Base-by-base conservation (phyloP, 352 stramenopile species). In the Phytophthora aleatoria region DNA sequence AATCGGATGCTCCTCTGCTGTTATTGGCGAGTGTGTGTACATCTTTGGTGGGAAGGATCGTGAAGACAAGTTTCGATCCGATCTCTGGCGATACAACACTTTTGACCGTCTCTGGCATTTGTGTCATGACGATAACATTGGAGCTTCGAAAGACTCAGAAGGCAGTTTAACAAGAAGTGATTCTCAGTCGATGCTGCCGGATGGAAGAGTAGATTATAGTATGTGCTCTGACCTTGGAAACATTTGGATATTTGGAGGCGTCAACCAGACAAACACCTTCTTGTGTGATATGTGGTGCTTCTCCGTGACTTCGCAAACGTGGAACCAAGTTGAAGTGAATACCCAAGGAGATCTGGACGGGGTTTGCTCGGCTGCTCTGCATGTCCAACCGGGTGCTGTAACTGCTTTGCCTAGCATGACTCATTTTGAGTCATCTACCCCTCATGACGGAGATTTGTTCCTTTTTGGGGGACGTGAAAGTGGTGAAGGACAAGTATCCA, bases 101-200 rank as follows among this genome's bases (percentile, higher is more conserved):
- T 96, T 96, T 62, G 88, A 96, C 54, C 85, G 87, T 15, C 68
- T 92, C 28, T 96, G 88, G 88, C 79, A 94, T 55, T 74, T 96
- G 39, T 94, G 83, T 28, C 74, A 95, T 52, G 86, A 95, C 35
- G 88, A 96, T 60, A 89, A 83, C 57, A 89, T 94, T 36, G 74
- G 61, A 8, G 73, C 41, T 26, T 69, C 59, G 3, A 66, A 64
- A 38, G 67, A 86, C 10, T 5, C 3, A 28, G 48, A 27, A 5
- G 24, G 8, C 9, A 57, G 6, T 47, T 39, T 33, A 31, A 35
- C 35, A 13, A 55, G 67, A 39, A 69, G 45, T n/a, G 82, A 87
- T 6, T 87, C 79, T 58, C 77, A 77, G n/a, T 60, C 68, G 5
- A 33, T 63, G 7, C 51, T 89, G 9, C 88, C 86, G 2, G 79